Conservation (phyloP, 1,284 basidiomycete species). For the Sporisorium reilianum region DNA sequence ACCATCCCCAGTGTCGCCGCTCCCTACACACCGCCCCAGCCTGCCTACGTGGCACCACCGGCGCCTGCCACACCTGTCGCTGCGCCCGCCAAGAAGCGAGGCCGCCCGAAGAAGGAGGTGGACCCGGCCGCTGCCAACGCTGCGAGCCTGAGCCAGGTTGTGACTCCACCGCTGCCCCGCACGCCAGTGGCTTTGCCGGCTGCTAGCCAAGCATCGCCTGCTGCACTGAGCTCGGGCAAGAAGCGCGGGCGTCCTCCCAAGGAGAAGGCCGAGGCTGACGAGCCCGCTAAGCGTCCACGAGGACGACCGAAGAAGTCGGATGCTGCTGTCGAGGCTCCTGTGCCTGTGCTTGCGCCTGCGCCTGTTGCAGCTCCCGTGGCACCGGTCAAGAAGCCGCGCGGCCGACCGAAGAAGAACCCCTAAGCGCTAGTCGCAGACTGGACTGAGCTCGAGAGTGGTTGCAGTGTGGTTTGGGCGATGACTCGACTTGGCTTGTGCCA, state of each 20-base stretch:
- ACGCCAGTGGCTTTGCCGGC: slow-evolving; percentile 13
- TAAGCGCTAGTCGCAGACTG: neutral
- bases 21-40: slow-evolving; percentile 3
- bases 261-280: slow-evolving; percentile 28
- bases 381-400: slow-evolving; percentile 33
- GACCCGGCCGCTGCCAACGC: slow-evolving; percentile 16
- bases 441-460: neutral
- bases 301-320: slow-evolving; percentile 44
- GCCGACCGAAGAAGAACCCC: slow-evolving; percentile 45
- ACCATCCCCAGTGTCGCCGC: slow-evolving; percentile 2
- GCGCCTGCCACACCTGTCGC: neutral
- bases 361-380: slow-evolving; percentile 4
- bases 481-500: neutral
- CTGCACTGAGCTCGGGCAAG: slow-evolving; percentile 30
- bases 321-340: slow-evolving; percentile 12
- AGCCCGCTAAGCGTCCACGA: slow-evolving; percentile 40
- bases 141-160: slow-evolving; percentile 21
- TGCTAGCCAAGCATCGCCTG: slow-evolving; percentile 14
- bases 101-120: slow-evolving; percentile 25
- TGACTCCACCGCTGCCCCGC: slow-evolving; percentile 28
- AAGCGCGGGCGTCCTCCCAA: slow-evolving; percentile 47
- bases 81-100: slow-evolving; percentile 15
- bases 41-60: slow-evolving; percentile 2
- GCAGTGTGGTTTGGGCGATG: neutral
- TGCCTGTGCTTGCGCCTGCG: slow-evolving; percentile 1